A percentile compares a stretch with the other conserved stretches of the same genome.
phyloP scores from a whole-genome alignment of 2,329 filamentous ascomycete genomes.

The Nectriaceae sp. region DNA sequence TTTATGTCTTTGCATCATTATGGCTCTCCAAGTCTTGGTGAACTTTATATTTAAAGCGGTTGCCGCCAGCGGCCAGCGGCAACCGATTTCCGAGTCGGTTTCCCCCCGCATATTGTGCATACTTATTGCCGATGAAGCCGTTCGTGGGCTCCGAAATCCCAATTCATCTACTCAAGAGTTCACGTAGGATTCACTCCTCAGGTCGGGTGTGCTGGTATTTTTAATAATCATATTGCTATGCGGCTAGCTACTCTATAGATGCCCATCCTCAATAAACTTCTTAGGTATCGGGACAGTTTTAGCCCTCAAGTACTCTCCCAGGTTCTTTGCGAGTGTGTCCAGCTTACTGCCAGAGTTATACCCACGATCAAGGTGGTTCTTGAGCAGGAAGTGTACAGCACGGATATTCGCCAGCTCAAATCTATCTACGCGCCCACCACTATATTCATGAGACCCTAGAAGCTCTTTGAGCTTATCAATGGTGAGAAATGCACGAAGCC shows the following conservation, averaged over 20 bases:
- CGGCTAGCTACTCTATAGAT: slow-evolving; percentile 15
- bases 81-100: slow-evolving; percentile 13
- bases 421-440: slow-evolving; percentile 36
- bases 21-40: too few relatives aligned
- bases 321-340: slow-evolving; percentile 36
- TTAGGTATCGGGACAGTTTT: slow-evolving; percentile 31
- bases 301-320: slow-evolving; percentile 31
- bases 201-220: not conserved
- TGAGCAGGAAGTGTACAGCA: slow-evolving; percentile 13
- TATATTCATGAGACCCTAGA: slow-evolving; percentile 33
- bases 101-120: slow-evolving; percentile 6
- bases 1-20: too few relatives aligned
- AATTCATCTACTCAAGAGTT: slow-evolving; percentile 2
- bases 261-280: slow-evolving; percentile 34
- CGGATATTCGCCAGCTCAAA: slow-evolving; percentile 27
- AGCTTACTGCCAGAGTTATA: slow-evolving; percentile 17
- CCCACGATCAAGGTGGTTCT: slow-evolving; percentile 11
- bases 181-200: not conserved
- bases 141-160: not conserved
- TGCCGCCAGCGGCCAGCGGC: too few relatives aligned
- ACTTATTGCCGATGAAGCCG: not conserved
- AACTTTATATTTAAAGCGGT: slow-evolving; percentile 2
- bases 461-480: slow-evolving; percentile 35
- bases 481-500: slow-evolving; percentile 43
- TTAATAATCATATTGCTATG: not conserved